A percentile compares a stretch with the other conserved stretches of the same genome.
Evolutionary conservation across 371 early-diverging fungal species (phyloP).

Genomic region (Mucor racemosus): DNA sequence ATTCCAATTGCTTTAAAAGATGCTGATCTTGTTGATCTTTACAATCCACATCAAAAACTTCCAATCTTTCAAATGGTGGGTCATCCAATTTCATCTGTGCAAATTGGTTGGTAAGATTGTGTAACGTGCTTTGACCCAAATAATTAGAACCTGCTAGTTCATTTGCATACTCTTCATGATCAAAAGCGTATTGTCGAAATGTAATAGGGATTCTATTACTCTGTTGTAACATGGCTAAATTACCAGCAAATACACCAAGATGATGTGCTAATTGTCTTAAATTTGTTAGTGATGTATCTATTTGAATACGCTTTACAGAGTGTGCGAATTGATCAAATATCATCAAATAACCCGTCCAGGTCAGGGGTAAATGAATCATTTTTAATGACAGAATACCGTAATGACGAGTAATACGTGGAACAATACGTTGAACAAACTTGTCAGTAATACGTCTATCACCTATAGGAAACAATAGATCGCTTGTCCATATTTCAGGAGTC

Average conservation of each 20-base stretch:
- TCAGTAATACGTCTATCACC: conserved; percentile 40
- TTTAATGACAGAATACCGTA: conserved; percentile 40
- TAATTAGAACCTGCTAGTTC: conserved; percentile 26
- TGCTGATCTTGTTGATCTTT: conserved; percentile 12
- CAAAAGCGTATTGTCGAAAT: conserved; percentile 42
- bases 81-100: conserved; percentile 37
- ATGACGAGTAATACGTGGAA: conserved; percentile 44
- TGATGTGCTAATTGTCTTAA: conserved; percentile 34
- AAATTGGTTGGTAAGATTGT: conserved; percentile 23
- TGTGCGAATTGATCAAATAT: conserved; percentile 56
- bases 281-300: conserved; percentile 16
- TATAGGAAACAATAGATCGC: conserved; percentile 38
- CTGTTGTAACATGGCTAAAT: conserved; percentile 40
- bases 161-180: conserved; percentile 31
- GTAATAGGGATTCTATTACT: conserved; percentile 50
- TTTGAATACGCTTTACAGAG: conserved; percentile 38
- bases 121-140: conserved; percentile 31
- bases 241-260: conserved; percentile 44
- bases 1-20: conserved; percentile 23
- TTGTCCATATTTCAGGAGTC: conserved; percentile 42
- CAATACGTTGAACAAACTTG: conserved; percentile 29
- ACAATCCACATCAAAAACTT: conserved; percentile 23
- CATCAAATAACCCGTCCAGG: conserved; percentile 41
- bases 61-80: conserved; percentile 49
- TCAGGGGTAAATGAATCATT: conserved; percentile 38